Conservation (phyloP, 2,329 filamentous ascomycete genomes). For the Trichoderma oligosporum region DNA sequence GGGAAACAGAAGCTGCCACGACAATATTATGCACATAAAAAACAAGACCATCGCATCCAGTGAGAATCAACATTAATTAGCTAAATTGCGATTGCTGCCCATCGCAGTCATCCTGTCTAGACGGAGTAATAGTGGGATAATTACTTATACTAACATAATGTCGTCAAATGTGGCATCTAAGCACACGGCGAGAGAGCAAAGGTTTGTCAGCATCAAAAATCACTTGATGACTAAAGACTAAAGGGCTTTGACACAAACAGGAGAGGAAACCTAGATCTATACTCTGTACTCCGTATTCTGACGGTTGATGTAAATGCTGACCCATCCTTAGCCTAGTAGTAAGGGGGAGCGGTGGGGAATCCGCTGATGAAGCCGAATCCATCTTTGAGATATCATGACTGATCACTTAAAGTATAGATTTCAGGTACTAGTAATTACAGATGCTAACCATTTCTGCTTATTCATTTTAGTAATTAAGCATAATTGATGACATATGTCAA, state of each 20-base stretch:
- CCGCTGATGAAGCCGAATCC: not conserved
- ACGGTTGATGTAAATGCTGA: not conserved
- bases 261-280: not conserved
- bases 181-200: not conserved
- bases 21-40: no score
- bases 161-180: not conserved
- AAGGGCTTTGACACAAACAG: not conserved
- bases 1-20: no score
- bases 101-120: no score
- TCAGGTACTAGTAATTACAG: not conserved
- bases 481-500: not conserved
- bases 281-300: no score
- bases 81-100: no score
- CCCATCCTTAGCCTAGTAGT: not conserved
- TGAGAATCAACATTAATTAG: no score
- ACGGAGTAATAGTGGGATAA: conserved; percentile 2
- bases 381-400: not conserved
- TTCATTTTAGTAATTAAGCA: not conserved
- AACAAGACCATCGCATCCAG: no score
- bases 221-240: not conserved
- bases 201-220: not conserved
- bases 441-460: not conserved
- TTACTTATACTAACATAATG: not conserved
- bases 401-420: not conserved
- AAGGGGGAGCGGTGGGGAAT: not conserved